Evolutionary conservation across 768 basidiomycete species (phyloP).

Genomic region (Rhodosporidiobolus sp.): DNA sequence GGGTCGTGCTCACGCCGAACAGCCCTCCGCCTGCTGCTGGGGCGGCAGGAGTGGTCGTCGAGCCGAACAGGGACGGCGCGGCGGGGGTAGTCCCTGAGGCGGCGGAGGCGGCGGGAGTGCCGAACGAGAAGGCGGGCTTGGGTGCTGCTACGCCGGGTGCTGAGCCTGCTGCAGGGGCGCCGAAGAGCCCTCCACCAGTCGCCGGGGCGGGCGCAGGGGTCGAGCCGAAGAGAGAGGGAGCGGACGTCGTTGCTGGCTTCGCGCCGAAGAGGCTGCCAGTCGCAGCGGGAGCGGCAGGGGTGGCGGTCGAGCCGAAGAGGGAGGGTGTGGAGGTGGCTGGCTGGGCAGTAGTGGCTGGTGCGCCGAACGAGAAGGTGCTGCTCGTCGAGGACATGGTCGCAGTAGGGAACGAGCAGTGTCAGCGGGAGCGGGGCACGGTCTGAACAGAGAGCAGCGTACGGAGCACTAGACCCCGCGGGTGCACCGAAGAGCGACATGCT

Average conservation of each 20-base stretch:
- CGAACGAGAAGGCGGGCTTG: conserved; percentile 25
- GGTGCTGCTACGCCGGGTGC: background rate
- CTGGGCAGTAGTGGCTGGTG: background rate
- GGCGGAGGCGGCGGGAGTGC: background rate
- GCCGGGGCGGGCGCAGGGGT: background rate
- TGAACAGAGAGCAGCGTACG: background rate
- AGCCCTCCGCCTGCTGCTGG: conserved; percentile 3
- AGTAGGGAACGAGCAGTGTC: too few relatives aligned
- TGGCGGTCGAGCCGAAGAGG: conserved; percentile 7
- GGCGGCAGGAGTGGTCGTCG: background rate
- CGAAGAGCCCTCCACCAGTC: background rate
- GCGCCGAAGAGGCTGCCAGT: conserved; percentile 16
- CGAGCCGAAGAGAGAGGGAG: conserved; percentile 15
- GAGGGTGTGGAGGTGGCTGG: conserved; percentile 11
- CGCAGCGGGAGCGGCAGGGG: background rate
- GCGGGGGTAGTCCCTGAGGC: background rate
- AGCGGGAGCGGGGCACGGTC: background rate
- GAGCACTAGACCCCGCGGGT: background rate
- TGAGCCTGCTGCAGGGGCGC: background rate
- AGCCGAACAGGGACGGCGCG: background rate
- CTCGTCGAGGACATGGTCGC: background rate
- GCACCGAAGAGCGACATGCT: background rate
- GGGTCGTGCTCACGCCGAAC: background rate
- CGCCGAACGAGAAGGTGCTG: conserved; percentile 25
- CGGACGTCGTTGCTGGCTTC: background rate